Conservation (phyloP, 306 rosid species). For the Cucurbita pepo region DNA sequence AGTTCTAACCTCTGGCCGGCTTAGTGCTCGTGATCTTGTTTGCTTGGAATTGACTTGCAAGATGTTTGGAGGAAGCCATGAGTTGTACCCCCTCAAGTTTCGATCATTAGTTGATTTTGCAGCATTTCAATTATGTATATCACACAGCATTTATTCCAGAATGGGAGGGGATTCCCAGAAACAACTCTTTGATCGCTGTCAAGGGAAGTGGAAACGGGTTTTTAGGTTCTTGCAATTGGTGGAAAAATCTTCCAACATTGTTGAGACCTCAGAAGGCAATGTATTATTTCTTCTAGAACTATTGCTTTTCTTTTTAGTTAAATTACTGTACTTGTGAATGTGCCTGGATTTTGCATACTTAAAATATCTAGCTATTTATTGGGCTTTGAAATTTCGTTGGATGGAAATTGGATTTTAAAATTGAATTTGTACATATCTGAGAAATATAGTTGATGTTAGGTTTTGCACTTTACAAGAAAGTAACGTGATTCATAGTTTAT, state of each 20-base stretch:
- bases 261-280: conserved; percentile 88
- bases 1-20: conserved; percentile 53
- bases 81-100: conserved; percentile 38
- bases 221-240: conserved; percentile 77
- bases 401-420: background rate
- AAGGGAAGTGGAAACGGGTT: conserved; percentile 71
- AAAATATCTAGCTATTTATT: background rate
- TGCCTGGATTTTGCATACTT: conserved; percentile 9
- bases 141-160: conserved; percentile 32
- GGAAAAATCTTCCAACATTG: conserved; percentile 52
- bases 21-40: conserved; percentile 55
- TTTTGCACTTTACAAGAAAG: background rate
- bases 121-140: conserved; percentile 52
- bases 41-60: conserved; percentile 72
- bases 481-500: background rate
- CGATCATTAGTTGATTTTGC: conserved; percentile 66
- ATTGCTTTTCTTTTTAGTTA: conserved; percentile 1
- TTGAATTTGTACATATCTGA: background rate
- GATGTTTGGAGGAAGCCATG: conserved; percentile 30
- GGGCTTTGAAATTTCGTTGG: background rate
- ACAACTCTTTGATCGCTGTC: conserved; percentile 58
- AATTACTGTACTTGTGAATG: background rate
- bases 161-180: conserved; percentile 36
- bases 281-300: conserved; percentile 42
- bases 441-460: background rate